A percentile compares a stretch with the other conserved stretches of the same genome.
Conservation (phyloP, 176 grass and related monocot genomes). For the sorghum (Sorghum bicolor) region DNA sequence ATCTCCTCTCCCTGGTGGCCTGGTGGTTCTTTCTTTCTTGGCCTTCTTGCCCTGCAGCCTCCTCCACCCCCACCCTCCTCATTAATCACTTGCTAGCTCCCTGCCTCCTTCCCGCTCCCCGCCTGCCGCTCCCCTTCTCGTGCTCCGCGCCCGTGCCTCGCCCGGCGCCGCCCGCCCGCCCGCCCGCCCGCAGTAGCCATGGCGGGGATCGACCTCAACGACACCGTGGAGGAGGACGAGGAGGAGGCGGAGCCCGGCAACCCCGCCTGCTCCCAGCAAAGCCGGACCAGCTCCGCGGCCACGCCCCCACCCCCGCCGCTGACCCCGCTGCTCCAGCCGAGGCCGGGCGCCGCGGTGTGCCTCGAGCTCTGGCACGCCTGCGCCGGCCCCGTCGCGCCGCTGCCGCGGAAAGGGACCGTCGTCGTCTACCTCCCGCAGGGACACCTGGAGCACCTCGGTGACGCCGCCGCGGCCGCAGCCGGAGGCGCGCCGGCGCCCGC, state of each 20-base stretch:
- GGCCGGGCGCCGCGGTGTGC: conserved; percentile 36
- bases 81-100: conserved; percentile 10
- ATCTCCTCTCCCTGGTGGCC: background rate
- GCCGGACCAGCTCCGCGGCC: conserved; percentile 24
- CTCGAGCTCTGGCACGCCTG: conserved; percentile 90
- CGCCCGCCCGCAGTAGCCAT: background rate
- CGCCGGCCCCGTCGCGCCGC: conserved; percentile 60
- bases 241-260: conserved; percentile 38
- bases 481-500: background rate
- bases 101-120: background rate
- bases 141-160: background rate
- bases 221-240: conserved; percentile 76
- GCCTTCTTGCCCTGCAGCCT: background rate
- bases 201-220: conserved; percentile 79
- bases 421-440: conserved; percentile 87
- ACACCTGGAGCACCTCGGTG: conserved; percentile 57
- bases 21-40: background rate
- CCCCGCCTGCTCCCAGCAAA: conserved; percentile 35
- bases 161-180: no score
- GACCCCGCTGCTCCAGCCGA: background rate
- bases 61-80: background rate
- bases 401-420: conserved; percentile 53
- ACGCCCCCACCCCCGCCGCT: background rate
- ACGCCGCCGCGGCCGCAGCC: conserved; percentile 1
- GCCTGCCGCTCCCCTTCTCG: background rate